Percentiles rank a stretch among this genome's conserved stretches.
These are phyloP conservation scores for Coriolopsis trogii DNA, from an alignment of 1,284 basidiomycete genomes.

Conservation along the genomic window DNA sequence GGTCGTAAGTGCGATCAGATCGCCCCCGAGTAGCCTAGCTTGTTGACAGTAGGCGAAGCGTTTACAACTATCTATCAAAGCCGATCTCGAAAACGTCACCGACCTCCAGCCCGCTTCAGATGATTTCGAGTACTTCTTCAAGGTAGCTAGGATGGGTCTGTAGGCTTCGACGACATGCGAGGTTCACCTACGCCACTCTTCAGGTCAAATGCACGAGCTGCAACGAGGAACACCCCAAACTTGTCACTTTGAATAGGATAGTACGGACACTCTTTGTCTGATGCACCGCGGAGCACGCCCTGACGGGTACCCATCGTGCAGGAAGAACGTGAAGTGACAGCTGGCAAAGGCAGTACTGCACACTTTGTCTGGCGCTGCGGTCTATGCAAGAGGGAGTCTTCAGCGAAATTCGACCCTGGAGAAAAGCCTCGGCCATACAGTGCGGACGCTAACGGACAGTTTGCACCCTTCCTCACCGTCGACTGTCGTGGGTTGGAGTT, in stretches of 20 bases:
- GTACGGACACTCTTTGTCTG: conserved; percentile 42
- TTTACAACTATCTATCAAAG: conserved; percentile 71
- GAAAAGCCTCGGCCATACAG: conserved; percentile 57
- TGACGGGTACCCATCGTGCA: conserved; percentile 30
- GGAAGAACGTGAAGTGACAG: conserved; percentile 67
- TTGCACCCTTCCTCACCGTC: conserved; percentile 63
- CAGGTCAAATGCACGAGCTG: conserved; percentile 83
- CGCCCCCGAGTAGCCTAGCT: not conserved
- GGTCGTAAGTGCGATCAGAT: conserved; percentile 33
- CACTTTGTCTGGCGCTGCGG: conserved; percentile 82
- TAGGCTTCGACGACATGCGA: too few species aligned
- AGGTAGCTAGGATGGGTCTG: conserved; percentile 43
- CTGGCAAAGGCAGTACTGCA: conserved; percentile 67
- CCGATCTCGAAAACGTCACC: conserved; percentile 78
- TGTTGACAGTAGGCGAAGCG: conserved; percentile 36
- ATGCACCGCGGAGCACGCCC: not conserved
- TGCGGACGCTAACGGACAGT: conserved; percentile 56
- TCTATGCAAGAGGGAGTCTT: conserved; percentile 76
- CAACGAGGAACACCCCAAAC: conserved; percentile 71
- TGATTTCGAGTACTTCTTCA: conserved; percentile 79
- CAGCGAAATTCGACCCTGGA: conserved; percentile 72
- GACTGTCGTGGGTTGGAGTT: conserved; percentile 84
- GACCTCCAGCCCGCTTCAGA: conserved; percentile 61
- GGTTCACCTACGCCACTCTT: not conserved
- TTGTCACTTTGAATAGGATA: conserved; percentile 66